Percentiles rank a stretch among this genome's conserved stretches.
Evolutionary conservation across 192 early-diverging fungal genomes (phyloP).

Genomic region (Coemansia sp.): DNA sequence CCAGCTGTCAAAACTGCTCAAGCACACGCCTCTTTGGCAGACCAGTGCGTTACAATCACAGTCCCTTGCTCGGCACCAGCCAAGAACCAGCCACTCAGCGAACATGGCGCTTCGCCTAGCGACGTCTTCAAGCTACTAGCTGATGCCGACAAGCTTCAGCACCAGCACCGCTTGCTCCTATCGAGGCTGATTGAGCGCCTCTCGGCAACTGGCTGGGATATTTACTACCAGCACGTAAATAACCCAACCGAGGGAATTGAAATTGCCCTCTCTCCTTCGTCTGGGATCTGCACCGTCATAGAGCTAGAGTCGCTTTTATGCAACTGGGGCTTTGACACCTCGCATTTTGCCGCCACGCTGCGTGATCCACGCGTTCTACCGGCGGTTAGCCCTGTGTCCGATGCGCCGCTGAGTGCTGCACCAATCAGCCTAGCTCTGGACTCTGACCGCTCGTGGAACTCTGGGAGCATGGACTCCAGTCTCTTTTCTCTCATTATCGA

Average conservation of each 20-base stretch:
- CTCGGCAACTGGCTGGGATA: slow-evolving; percentile 36
- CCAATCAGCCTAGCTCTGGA: background rate
- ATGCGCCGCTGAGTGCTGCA: background rate
- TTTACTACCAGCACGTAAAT: slow-evolving; percentile 28
- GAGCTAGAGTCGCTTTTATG: slow-evolving; percentile 31
- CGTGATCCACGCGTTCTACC: slow-evolving; percentile 15
- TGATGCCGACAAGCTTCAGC: slow-evolving; percentile 22
- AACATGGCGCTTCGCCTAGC: slow-evolving; percentile 2
- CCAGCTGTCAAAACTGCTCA: slow-evolving; percentile 19
- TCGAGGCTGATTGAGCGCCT: slow-evolving; percentile 36
- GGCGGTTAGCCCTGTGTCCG: background rate
- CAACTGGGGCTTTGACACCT: slow-evolving; percentile 44
- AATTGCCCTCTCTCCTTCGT: slow-evolving; percentile 37
- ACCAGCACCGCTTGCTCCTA: slow-evolving; percentile 33
- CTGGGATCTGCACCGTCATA: slow-evolving; percentile 28
- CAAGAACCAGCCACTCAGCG: background rate
- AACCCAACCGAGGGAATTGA: slow-evolving; percentile 21
- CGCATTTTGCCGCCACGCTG: slow-evolving; percentile 30
- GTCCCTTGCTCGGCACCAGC: slow-evolving; percentile 24
- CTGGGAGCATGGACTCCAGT: slow-evolving; percentile 35
- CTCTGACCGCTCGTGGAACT: slow-evolving; percentile 4
- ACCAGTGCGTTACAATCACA: slow-evolving; percentile 41
- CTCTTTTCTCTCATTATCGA: slow-evolving; percentile 52
- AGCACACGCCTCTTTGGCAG: slow-evolving; percentile 15
- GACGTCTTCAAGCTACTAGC: slow-evolving; percentile 28